Base-by-base conservation (phyloP, 495 filamentous ascomycete species). In the Hypomontagnella monticulosa region DNA sequence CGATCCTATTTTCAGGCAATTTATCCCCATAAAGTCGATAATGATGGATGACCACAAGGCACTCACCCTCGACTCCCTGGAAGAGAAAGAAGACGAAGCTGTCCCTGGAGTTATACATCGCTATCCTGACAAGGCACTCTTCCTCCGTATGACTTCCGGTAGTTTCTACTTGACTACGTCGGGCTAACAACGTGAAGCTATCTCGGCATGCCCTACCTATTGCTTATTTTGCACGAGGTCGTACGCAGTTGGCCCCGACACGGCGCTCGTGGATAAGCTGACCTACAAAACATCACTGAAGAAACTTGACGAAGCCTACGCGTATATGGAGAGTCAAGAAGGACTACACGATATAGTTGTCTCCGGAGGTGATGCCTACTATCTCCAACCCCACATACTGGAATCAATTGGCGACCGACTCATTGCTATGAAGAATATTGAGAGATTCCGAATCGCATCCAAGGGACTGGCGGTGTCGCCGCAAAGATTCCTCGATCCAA, bases 221-320 rank as follows among this genome's bases (percentile, higher is more conserved):
- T 87, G 85, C 61, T 73, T 75, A 47, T 86, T 76, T 67, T 87
- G 84, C 73, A 87, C 85, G 1, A 81, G 85, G n/a, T 83, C 85
- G 2, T 85, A 85, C 65, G 77, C 79, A 3, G 78, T 88, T 2
- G 85, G 85, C 3, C 75, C 74, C 2, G 52, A 81, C 46, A 88
- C 83, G 4, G 76, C 80, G 4, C 71, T 76, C 2, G 76, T 86
- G 11, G 70, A 72, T 30, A 88, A 88, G 62, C 61, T 73, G 1
- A 72, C 77, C 9, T 70, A 80, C 48, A 83, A 80, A 44, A 79
- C 80, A 0, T 72, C 61, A 7, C 68, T 61, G 6, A 64, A 61
- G 23, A 75, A 79, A 9, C 83, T 84, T 76, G 72, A 84, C 16
- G 61, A 72, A 0, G 79, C 78, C 9, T 80, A 84, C 57, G 64